A percentile compares a stretch with the other conserved stretches of the same genome.
These are phyloP conservation scores for Limnanthes douglasii DNA, from an alignment of 345 rosid species.

Conservation along the genomic window DNA sequence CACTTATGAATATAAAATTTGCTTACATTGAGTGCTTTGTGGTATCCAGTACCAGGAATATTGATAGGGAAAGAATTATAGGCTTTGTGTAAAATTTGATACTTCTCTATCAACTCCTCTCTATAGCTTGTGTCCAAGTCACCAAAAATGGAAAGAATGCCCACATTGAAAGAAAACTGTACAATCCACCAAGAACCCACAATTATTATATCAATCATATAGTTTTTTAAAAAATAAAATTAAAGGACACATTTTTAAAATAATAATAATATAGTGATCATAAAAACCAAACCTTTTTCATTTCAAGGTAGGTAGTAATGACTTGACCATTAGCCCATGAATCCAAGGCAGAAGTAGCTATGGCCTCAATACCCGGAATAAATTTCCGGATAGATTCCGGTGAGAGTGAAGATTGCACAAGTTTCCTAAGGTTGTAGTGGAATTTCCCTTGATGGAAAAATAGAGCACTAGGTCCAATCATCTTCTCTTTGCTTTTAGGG, in stretches of 20 bases:
- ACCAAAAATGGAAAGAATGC: conserved; percentile 58
- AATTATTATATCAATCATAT: background rate
- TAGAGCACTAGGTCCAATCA: conserved; percentile 66
- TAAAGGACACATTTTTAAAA: background rate
- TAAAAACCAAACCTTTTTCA: conserved; percentile 50
- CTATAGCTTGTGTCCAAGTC: conserved; percentile 32
- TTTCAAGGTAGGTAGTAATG: conserved; percentile 50
- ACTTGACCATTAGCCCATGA: conserved; percentile 26
- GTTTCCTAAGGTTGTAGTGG: conserved; percentile 49
- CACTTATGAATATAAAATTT: conserved; percentile 6
- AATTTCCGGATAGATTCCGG: conserved; percentile 39
- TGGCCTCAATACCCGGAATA: conserved; percentile 40
- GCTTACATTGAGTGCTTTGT: conserved; percentile 52
- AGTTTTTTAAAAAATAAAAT: conserved; percentile 3
- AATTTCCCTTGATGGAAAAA: conserved; percentile 77
- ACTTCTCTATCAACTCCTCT: conserved; percentile 41
- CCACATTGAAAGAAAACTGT: conserved; percentile 70
- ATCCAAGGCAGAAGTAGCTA: conserved; percentile 36
- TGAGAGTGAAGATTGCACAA: conserved; percentile 45
- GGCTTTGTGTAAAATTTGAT: conserved; percentile 56
- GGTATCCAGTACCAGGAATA: conserved; percentile 59
- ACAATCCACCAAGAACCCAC: conserved; percentile 2
- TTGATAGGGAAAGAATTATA: conserved; percentile 70
- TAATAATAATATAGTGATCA: background rate
- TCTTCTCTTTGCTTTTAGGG: conserved; percentile 70